Conservation (phyloP, 2,329 filamentous ascomycete species). For the Pestalotiopsis sp. region DNA sequence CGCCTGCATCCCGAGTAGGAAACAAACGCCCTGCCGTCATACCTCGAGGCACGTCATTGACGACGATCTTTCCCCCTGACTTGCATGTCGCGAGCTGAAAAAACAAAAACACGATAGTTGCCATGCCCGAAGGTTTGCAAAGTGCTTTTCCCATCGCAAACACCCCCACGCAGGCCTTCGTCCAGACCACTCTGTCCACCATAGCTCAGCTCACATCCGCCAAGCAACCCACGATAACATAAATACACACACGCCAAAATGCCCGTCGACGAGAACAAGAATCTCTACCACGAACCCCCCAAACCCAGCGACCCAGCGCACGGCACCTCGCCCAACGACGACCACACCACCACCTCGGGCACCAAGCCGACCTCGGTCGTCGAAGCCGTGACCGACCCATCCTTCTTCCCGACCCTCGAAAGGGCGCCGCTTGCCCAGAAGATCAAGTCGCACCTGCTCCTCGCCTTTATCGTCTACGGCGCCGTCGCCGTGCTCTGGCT, state of each 20-base stretch:
- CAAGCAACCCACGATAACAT: background rate
- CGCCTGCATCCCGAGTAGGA: background rate
- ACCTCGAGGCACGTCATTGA: background rate
- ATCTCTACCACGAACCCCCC: background rate
- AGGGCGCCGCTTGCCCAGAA: background rate
- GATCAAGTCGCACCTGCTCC: background rate
- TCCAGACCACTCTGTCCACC: background rate
- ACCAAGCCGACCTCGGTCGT: background rate
- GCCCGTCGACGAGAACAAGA: constrained; percentile 2
- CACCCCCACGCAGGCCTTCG: too few relatives aligned
- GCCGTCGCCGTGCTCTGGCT: background rate
- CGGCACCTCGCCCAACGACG: background rate
- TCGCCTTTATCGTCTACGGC: constrained; percentile 2
- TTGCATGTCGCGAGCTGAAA: background rate
- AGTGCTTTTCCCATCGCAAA: too few relatives aligned
- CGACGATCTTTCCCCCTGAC: background rate
- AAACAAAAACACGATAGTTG: background rate
- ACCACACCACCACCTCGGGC: constrained; percentile 2
- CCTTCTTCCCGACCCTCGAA: background rate
- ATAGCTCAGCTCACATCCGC: background rate
- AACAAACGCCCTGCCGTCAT: background rate
- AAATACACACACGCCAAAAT: background rate
- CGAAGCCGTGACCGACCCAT: background rate
- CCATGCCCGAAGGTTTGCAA: too few relatives aligned
- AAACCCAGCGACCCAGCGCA: constrained; percentile 8